Conservation (phyloP, 1,284 basidiomycete species). For the Flammula alnicola region DNA sequence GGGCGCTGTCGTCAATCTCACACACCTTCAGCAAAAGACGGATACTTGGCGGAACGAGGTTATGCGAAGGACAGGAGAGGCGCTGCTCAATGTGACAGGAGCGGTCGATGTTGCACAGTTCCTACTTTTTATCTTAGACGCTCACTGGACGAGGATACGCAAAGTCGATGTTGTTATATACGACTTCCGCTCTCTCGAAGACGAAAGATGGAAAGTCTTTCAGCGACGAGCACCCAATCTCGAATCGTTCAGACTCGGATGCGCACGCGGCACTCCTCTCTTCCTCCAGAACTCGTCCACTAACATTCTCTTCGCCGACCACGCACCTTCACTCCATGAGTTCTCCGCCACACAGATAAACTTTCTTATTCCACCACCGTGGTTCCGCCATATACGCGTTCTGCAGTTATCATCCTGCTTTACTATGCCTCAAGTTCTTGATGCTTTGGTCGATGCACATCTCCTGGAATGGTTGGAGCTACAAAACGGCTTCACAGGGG, state of each 20-base stretch:
- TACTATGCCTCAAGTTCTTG: not conserved
- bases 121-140: not conserved
- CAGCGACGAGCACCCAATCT: not conserved
- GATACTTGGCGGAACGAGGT: not conserved
- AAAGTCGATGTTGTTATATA: slow-evolving; percentile 1
- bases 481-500: slow-evolving; percentile 1
- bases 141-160: not conserved
- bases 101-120: slow-evolving; percentile 1
- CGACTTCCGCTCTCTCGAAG: slow-evolving; percentile 1
- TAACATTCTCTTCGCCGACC: not conserved
- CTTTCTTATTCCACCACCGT: not conserved
- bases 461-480: not conserved
- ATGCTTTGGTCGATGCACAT: not conserved
- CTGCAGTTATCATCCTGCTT: slow-evolving; percentile 2
- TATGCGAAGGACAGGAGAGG: not conserved
- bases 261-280: not conserved
- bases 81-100: not conserved
- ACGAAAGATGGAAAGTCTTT: not conserved
- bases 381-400: not conserved
- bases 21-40: slow-evolving; percentile 4
- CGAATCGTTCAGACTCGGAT: not conserved
- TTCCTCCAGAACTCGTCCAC: not conserved
- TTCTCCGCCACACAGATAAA: not conserved
- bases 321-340: not conserved
- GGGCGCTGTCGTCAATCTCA: not conserved